Evolutionary conservation across 192 early-diverging fungal genomes (phyloP).

Genomic region (Coemansia sp.): DNA sequence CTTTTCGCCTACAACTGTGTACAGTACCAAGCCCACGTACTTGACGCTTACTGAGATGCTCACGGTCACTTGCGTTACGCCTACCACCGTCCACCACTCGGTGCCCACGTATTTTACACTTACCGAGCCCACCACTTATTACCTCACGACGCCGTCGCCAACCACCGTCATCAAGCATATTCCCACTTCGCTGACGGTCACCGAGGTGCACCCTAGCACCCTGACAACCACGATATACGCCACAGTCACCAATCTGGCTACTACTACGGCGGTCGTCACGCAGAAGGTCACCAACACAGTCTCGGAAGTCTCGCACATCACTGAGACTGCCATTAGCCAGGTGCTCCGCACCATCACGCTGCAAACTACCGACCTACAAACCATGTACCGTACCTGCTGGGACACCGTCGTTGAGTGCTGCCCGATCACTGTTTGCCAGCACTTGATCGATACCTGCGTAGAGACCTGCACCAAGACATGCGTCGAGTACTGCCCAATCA

Average conservation of each 20-base stretch:
- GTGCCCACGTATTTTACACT: conserved; percentile 41
- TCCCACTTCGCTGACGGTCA: conserved; percentile 28
- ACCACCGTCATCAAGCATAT: conserved; percentile 28
- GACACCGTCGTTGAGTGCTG: conserved; percentile 52
- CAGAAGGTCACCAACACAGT: conserved; percentile 17
- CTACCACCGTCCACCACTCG: conserved; percentile 40
- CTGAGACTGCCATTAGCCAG: conserved; percentile 23
- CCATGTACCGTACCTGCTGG: conserved; percentile 23
- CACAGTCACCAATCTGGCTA: conserved; percentile 21
- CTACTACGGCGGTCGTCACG: conserved; percentile 18
- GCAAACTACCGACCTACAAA: conserved; percentile 15
- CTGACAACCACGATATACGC: conserved; percentile 15
- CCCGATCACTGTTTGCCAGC: conserved; percentile 47
- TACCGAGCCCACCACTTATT: conserved; percentile 25
- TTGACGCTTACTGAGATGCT: conserved; percentile 30
- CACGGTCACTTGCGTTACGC: conserved; percentile 24
- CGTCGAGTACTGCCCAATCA: conserved; percentile 33
- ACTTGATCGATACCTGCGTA: conserved; percentile 35
- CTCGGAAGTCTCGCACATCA: conserved; percentile 7
- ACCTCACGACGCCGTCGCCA: conserved; percentile 13
- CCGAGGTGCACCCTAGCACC: conserved; percentile 20
- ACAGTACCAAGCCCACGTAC: conserved; percentile 30
- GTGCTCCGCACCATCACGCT: conserved; percentile 21
- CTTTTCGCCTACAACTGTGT: conserved; percentile 18
- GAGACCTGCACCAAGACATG: conserved; percentile 45